These are phyloP conservation scores for Cornus florida DNA, from an alignment of 148 eudicot genomes.

Conservation along the genomic window DNA sequence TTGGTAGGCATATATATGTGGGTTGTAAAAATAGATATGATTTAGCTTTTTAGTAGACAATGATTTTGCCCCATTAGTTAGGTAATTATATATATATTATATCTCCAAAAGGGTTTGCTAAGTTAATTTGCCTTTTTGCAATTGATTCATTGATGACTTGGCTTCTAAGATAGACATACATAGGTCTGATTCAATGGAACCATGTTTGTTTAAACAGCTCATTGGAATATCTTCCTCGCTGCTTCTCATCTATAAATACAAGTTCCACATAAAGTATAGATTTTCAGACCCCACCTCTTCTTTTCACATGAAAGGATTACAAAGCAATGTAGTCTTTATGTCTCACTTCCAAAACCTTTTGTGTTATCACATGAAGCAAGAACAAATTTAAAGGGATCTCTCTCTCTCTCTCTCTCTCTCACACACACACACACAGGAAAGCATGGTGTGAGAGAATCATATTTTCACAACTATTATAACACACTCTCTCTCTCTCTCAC, in stretches of 20 bases:
- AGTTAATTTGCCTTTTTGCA: neutral
- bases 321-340: slow-evolving; percentile 5
- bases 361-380: slow-evolving; percentile 1
- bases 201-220: neutral
- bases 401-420: slow-evolving; percentile 12
- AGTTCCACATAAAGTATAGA: slow-evolving; percentile 3
- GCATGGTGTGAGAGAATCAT: neutral
- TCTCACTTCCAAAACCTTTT: neutral
- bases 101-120: neutral
- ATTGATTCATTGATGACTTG: neutral
- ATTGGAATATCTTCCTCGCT: neutral
- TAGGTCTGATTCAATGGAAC: slow-evolving; percentile 1
- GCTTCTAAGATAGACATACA: neutral
- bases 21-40: neutral
- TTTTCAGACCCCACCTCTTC: slow-evolving; percentile 8
- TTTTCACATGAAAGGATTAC: slow-evolving; percentile 11
- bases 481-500: slow-evolving; percentile 5
- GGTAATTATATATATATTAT: neutral
- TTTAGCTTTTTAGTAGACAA: neutral
- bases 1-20: neutral
- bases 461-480: neutral
- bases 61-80: neutral
- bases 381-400: neutral
- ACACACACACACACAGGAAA: neutral
- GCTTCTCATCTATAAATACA: neutral